Base-by-base conservation (phyloP, 768 basidiomycete species). In the Boletus vermiculosoides region DNA sequence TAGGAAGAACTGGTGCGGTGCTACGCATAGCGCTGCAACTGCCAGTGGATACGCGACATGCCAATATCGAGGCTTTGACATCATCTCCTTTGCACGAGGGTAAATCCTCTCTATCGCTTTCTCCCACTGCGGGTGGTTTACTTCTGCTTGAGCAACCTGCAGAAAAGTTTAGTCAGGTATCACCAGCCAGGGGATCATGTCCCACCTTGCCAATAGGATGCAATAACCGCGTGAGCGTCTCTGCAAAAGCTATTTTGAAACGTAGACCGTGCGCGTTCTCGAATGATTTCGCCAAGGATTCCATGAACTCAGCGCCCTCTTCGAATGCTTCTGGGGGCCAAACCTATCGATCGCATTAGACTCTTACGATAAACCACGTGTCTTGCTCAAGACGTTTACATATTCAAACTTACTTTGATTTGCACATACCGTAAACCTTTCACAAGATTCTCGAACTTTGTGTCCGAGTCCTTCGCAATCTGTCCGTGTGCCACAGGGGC, bases 291-390 rank as follows among this genome's bases (percentile, higher is more conserved):
- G 94, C 88, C 18, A 97, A 73, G 8, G 85, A 83, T 57, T 92
- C 87, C 73, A 97, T 73, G 63, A 96, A 97, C 63, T 98, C 94
- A 3, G 94, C 88, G 4, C 90, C 92, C 71, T 94, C 90, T 68
- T 97, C 94, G 56, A 97, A 94, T 5, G 89, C 86, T 68, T 94
- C 90, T 15, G 92, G 89, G 2, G 94, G 94, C 85, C 92, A 97
- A 44, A 96, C 94, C 90, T 92, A 61, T 28, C 18, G 13, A 53
- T 25, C 13, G 23, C 4, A 42, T 63, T 25, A 58, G 55, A 52
- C 30, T 2, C 23, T 13, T 23, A 39, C n/a, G 13, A 39, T 10
- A 16, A 37, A 47, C 10, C 31, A 37, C 36, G 22, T 13, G n/a
- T 15, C 9, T 22, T 18, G 33, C 36, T n/a, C 42, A 20, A 18